Conservation (phyloP, 208 protist genomes). For the Kentomonas sorsogonicus region DNA sequence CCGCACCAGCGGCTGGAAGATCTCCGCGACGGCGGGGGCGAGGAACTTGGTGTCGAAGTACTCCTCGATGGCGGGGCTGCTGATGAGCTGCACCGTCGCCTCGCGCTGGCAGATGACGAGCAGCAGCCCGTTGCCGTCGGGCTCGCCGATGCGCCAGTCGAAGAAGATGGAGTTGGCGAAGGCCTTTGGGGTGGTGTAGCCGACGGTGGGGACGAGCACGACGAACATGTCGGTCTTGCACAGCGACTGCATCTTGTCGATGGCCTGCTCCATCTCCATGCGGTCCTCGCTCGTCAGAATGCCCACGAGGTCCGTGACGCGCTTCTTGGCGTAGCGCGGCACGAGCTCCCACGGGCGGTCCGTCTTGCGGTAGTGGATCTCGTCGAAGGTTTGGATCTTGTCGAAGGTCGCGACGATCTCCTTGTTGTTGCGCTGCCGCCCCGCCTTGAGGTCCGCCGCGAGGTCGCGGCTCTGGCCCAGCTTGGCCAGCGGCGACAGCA, state of each 20-base stretch:
- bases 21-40: constrained; percentile 55
- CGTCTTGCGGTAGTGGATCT: constrained; percentile 83
- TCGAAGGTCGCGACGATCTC: constrained; percentile 78
- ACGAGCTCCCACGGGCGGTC: constrained; percentile 79
- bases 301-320: constrained; percentile 78
- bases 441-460: constrained; percentile 63
- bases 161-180: constrained; percentile 87
- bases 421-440: constrained; percentile 69
- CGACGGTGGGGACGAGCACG: constrained; percentile 80
- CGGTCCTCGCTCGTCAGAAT: constrained; percentile 73
- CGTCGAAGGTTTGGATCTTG: constrained; percentile 75
- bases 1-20: constrained; percentile 78
- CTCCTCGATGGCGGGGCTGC: constrained; percentile 68
- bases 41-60: constrained; percentile 76
- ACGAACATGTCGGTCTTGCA: constrained; percentile 82
- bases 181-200: constrained; percentile 68
- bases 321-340: constrained; percentile 73
- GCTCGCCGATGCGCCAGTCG: constrained; percentile 78
- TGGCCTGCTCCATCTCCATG: constrained; percentile 86
- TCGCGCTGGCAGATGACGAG: constrained; percentile 77
- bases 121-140: constrained; percentile 68
- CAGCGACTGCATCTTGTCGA: constrained; percentile 81
- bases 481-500: constrained; percentile 74
- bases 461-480: constrained; percentile 78
- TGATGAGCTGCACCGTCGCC: constrained; percentile 73